These are phyloP conservation scores for Hirsutella rhossiliensis DNA, from an alignment of 2,329 filamentous ascomycete species.

Conservation along the genomic window DNA sequence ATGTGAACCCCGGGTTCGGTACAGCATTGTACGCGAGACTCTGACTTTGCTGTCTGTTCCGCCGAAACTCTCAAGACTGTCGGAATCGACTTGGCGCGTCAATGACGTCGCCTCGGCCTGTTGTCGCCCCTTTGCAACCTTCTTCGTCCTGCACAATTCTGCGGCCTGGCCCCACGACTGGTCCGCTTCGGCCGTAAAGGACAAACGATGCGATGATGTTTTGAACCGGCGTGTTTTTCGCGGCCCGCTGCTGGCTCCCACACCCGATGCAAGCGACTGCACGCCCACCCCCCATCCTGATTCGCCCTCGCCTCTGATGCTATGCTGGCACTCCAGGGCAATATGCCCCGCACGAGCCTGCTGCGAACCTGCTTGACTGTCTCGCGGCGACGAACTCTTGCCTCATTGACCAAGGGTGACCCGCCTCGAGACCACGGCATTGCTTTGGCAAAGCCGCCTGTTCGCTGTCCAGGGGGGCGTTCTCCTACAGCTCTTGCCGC, in stretches of 20 bases:
- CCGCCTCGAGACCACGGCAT: neutral
- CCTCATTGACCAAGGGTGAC: neutral
- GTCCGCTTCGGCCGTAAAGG: neutral
- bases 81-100: too few species aligned
- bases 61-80: too few species aligned
- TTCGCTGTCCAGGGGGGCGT: too few species aligned
- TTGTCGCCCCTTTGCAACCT: too few species aligned
- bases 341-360: neutral
- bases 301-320: neutral
- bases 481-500: too few species aligned
- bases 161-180: too few species aligned
- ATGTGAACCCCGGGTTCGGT: too few species aligned
- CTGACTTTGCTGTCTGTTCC: too few species aligned
- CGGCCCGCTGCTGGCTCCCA: neutral
- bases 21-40: too few species aligned
- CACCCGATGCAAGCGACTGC: slow-evolving; percentile 1
- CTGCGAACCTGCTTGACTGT: neutral
- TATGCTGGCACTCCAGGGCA: neutral
- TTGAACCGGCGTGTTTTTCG: neutral
- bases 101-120: too few species aligned
- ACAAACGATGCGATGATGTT: neutral
- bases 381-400: neutral
- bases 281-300: neutral
- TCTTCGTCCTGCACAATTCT: too few species aligned
- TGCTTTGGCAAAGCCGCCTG: neutral